These are phyloP conservation scores for Colletotrichum tropicicola DNA, from an alignment of 2,329 filamentous ascomycete species.

Conservation along the genomic window DNA sequence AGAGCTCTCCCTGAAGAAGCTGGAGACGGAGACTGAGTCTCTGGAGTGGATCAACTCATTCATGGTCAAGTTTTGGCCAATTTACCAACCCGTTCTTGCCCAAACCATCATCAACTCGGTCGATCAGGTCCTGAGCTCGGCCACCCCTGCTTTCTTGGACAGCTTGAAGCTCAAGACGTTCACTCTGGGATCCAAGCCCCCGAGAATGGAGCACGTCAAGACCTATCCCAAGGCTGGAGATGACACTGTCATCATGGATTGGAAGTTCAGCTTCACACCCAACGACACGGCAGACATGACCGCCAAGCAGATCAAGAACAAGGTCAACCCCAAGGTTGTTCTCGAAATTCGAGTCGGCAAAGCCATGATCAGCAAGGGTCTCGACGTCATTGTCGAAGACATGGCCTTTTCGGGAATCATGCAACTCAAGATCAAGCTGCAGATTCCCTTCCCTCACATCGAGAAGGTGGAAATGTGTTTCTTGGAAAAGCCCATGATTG, in stretches of 20 bases:
- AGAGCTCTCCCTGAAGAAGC: constrained; percentile 84
- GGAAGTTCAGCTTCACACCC: constrained; percentile 99
- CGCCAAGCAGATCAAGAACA: constrained; percentile 87
- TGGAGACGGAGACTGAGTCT: constrained; percentile 92
- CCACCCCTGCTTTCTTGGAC: constrained; percentile 92
- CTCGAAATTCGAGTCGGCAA: constrained; percentile 95
- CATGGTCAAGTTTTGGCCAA: constrained; percentile 98
- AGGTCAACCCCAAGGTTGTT: constrained; percentile 96
- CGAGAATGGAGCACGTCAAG: constrained; percentile 96
- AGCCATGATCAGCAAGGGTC: constrained; percentile 94
- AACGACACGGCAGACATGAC: constrained; percentile 95
- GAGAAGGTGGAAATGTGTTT: constrained; percentile 97
- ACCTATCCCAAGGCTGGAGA: constrained; percentile 96
- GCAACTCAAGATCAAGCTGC: constrained; percentile 97
- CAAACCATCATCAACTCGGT: constrained; percentile 93
- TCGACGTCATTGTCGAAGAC: constrained; percentile 97
- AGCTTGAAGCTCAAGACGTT: constrained; percentile 94
- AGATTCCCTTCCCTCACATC: constrained; percentile 94
- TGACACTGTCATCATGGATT: constrained; percentile 97
- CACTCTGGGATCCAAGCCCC: constrained; percentile 92
- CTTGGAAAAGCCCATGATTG: constrained; percentile 85
- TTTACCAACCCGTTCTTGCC: constrained; percentile 93
- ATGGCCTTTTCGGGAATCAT: constrained; percentile 96
- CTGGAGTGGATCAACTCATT: constrained; percentile 99
- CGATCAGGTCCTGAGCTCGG: constrained; percentile 92